Conservation (phyloP, 495 filamentous ascomycete species). For the Tirmania nivea region DNA sequence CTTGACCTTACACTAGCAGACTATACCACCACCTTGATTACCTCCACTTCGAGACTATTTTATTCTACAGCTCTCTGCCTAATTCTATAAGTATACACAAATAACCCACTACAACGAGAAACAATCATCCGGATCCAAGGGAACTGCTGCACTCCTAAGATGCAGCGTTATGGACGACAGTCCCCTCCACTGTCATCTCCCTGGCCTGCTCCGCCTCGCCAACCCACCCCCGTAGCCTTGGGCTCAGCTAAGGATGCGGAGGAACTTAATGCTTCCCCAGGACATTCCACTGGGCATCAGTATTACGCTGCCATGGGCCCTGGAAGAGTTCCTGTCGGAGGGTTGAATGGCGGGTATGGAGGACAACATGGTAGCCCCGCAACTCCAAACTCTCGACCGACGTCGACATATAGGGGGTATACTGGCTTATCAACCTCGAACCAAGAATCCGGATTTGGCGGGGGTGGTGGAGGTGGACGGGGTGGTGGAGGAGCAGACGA, state of each 20-base stretch:
- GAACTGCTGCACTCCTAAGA: not conserved
- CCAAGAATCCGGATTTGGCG: not conserved
- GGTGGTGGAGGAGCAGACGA: constrained; percentile 1
- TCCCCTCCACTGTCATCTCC: not conserved
- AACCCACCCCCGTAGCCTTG: not conserved
- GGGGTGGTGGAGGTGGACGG: not conserved
- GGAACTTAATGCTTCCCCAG: not conserved
- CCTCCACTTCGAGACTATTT: too few relatives aligned
- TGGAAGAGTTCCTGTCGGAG: not conserved
- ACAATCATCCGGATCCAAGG: too few relatives aligned
- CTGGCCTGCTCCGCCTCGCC: not conserved
- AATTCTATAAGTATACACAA: too few relatives aligned
- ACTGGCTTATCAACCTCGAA: not conserved
- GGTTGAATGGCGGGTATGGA: not conserved
- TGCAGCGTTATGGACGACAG: not conserved
- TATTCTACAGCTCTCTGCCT: too few relatives aligned
- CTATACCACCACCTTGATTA: too few relatives aligned
- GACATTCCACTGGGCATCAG: not conserved
- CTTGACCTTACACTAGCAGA: too few relatives aligned
- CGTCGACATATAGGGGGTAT: not conserved
- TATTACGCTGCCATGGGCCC: not conserved
- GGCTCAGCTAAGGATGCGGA: not conserved
- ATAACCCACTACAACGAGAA: too few relatives aligned
- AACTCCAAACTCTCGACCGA: not conserved
- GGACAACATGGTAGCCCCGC: not conserved